Base-by-base conservation (phyloP, 495 filamentous ascomycete genomes). In the Apiosordaria backusii region DNA sequence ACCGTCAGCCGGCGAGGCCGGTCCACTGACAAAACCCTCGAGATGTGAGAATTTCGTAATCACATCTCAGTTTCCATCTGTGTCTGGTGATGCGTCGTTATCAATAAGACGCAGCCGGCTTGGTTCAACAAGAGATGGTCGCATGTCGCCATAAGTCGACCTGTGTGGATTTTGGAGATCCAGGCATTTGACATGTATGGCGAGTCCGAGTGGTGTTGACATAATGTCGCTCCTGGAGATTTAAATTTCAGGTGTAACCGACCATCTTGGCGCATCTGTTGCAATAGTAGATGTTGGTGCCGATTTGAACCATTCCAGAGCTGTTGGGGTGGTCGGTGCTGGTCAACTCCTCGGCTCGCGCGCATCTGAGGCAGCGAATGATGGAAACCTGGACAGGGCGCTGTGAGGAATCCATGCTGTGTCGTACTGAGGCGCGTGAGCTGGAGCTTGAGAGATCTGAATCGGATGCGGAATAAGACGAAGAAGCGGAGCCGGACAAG, bases 201-300 rank as follows among this genome's bases (percentile, higher is more conserved):
- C 35, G 35, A 45, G 35, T 45, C 35, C 35, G 9, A 2, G 9
- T 13, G 10, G 29, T 35, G 5, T 45, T 45, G 35, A 15, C 9
- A 6, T n/a, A n/a, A n/a, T 45, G 35, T 45, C 35, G 35, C 35
- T 45, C 16, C 35, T 45, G 16, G 9, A 13, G 35, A 15, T 13
- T 55, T 23, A n/a, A 54, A 19, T 21, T 66, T 90, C 87, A 90
- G 59, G 83, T 84, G 65, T 86, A 92, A 67, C 90, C 90, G 25
- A 90, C 88, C 73, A 90, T 86, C 61, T 83, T 83, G 21, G 90
- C 89, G 74, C 89, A 92, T 27, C 89, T 86, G 62, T 82, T 85
- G 78, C 90, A 92, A 73, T 92, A 92, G 76, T 91, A 92, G 61
- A 90, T 88, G 70, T 91, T 92, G 79, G 88, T 88, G 26, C 88